Base-by-base conservation (phyloP, 305 asterid species). In the Solanum hybrid region DNA sequence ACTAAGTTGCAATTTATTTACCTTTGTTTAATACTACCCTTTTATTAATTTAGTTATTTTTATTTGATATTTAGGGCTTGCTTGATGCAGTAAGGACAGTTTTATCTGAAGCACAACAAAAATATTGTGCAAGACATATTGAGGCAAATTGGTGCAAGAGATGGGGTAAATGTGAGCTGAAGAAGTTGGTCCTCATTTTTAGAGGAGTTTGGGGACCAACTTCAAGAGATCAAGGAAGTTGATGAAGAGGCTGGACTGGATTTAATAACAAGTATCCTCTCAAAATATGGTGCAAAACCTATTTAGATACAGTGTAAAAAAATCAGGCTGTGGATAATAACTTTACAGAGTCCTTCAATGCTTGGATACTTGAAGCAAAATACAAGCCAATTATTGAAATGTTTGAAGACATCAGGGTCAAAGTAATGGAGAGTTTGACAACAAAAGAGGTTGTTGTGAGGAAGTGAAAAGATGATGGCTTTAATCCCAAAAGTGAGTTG, bases 191-290 rank as follows among this genome's bases (percentile, higher is more conserved):
- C 0, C 12, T 76, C 26, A 15, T 31, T 7, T 31, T 76, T 7
- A 76, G 26, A 76, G 14, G 13, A 76, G 11, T 76, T 76, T 7
- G 39, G 34, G 22, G 13, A 15, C 26, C 13, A 76, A 7, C 39
- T 76, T 76, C 6, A 76, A 76, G 3, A 31, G 24, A 77, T 32
- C 13, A 77, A 31, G 0, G 1, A 61, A 61, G 26, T 61, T 61
- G 0, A 61, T 20, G 2, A 61, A 61, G 26, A 20, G 72, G 36
- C 0, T 12, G 14, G 17, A 73, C 10, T 0, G 0, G 1, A 73
- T 73, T 73, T 27, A 12, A 13, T 73, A 27, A 27, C 2, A 73
- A 14, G 34, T 73, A 73, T 73, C 79, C 34, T 73, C 2, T 1
- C 33, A 73, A 73, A 27, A 12, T 3, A 26, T 13, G 33, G 79